Evolutionary conservation across 768 basidiomycete genomes (phyloP), one percentile per base, ranked within the genome.

Genomic region (Termitomyces sp.): DNA sequence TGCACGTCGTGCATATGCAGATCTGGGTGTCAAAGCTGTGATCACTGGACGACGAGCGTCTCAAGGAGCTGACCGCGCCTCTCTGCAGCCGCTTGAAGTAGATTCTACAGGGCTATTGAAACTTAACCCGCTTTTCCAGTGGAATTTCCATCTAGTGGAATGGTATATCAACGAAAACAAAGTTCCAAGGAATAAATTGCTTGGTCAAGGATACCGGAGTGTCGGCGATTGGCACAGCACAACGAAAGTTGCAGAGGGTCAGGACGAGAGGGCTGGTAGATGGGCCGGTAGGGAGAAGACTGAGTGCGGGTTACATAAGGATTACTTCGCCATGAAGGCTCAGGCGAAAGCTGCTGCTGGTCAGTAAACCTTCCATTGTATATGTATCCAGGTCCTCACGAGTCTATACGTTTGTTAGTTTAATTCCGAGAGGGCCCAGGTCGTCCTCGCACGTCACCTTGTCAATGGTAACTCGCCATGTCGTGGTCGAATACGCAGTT

Each of bases 201-300:
- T 99, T 41, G 85, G 84, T 59, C 85, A 93, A 68, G 97, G 97
- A 3, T 99, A 98, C 76, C 88, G 87, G 64, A 94, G 92, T 67
- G 85, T 99, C 61, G 97, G 97, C 4, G 97, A 99, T 72, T 96
- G 95, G 91, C 97, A 99, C 73, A 95, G 92, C 60, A 99, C 97
- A 0, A 71, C 70, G n/a, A 83, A 83, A 70, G 78, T 79, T 14
- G 79, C 71, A 63, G 86, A 85, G 59, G 86, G 82, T 0, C 82
- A 88, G 42, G 92, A 92, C 59, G 97, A 99, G 73, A 82, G 97
- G 26, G 86, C 88, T 2, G 96, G 96, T 1, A 76, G 97, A 54
- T 99, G 97, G 97, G 86, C 88, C 2, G 92, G 90, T 6, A 87
- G 81, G 68, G 78, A 80, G 59, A 99, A 98, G 80, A 92, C 92